These are phyloP conservation scores for Talaromyces sp. DNA, from an alignment of 2,329 filamentous ascomycete genomes.

Conservation along the genomic window DNA sequence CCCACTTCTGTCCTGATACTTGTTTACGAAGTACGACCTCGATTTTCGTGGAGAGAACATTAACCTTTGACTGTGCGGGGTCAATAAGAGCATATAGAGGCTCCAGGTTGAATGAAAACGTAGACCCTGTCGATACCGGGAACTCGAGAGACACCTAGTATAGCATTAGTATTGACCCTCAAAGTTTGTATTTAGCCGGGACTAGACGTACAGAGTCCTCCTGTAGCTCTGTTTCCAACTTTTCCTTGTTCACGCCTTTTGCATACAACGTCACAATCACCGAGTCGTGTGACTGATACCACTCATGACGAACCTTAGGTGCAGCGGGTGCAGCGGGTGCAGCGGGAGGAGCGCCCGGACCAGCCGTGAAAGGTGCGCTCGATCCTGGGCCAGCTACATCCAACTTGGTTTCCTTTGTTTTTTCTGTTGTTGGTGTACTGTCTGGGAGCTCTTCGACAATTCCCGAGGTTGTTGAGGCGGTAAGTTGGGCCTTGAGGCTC, in stretches of 20 bases:
- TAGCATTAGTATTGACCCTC: conserved; percentile 1
- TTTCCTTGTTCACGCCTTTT: conserved; percentile 58
- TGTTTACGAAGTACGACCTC: conserved; percentile 70
- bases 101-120: conserved; percentile 59
- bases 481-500: conserved; percentile 26
- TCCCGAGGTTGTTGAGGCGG: conserved; percentile 11
- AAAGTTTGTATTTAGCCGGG: conserved; percentile 3
- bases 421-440: not conserved
- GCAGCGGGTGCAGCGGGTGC: conserved; percentile 24
- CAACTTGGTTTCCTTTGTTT: conserved; percentile 5
- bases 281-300: conserved; percentile 60
- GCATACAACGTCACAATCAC: conserved; percentile 62
- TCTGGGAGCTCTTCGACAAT: conserved; percentile 4
- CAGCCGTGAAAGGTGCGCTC: conserved; percentile 6
- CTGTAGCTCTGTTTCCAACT: conserved; percentile 49
- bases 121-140: conserved; percentile 47
- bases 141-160: conserved; percentile 54
- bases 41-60: conserved; percentile 71
- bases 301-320: conserved; percentile 62
- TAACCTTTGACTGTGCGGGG: conserved; percentile 53
- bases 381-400: conserved; percentile 4
- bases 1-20: conserved; percentile 63
- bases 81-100: conserved; percentile 66
- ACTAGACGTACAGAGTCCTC: conserved; percentile 37
- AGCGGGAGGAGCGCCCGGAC: conserved; percentile 10